Base-by-base conservation (phyloP, 306 rosid genomes). In the Citrullus mucosospermus region DNA sequence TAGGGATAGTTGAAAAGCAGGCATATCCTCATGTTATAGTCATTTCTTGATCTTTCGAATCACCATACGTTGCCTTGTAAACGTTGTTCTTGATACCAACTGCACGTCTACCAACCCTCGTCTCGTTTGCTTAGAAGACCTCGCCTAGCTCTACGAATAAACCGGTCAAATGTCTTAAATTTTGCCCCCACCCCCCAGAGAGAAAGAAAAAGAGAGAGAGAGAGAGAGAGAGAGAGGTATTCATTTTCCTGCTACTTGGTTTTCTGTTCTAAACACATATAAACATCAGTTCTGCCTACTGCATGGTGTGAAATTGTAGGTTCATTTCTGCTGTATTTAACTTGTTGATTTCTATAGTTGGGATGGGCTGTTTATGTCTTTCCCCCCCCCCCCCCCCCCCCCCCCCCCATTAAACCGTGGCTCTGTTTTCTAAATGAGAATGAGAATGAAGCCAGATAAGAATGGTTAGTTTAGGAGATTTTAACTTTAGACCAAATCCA, bases 1-100 rank as follows among this genome's bases (percentile, higher is more conserved):
- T 95, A 86, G 85, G 58, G 62, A 28, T 56, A 22, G 32, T 50
- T 11, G 32, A 34, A 32, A 53, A 74, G 48, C 78, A 51, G 62
- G 50, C 61, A 53, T 30, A 28, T 32, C 62, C 16, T 51, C 59
- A 4, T 12, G 25, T 8, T 72, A 60, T 14, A 72, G 60, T 50
- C 14, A 14, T 46, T 50, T 46, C 39, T 15, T 50, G 44, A 72
- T 50, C 77, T 8, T 72, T 50, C 4, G 11, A 53, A 51, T 17
- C 5, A 28, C 46, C 30, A 0, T 5, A 54, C 8, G 6, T 32
- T 32, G 62, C 46, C 14, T 17, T 13, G 41, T 74, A 51, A 53
- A 74, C 46, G 9, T 18, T 74, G 46, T 74, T 44, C 44, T 69
- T 1, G 1, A 4, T 72, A 9, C 60, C 60, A 30, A 30, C 43